Evolutionary conservation across 2,329 filamentous ascomycete species (phyloP), one percentile per base, ranked within the genome.

Genomic region (Trichophyton benhamiae): DNA sequence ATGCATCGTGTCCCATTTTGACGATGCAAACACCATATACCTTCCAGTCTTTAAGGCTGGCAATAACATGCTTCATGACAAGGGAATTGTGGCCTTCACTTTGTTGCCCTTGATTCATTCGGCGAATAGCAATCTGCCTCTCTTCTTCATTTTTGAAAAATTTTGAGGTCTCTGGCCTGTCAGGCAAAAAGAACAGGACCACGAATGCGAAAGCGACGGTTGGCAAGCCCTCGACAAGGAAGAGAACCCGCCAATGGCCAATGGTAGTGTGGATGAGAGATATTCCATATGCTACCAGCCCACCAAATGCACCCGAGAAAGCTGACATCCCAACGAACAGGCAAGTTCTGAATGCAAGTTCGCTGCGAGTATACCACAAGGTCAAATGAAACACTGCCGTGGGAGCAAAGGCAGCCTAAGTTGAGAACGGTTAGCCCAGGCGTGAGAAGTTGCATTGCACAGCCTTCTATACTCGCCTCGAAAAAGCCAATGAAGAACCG

Each of bases 401-500:
- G 0, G 83, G 84, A 1, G 79, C 80, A 60, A 85, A 81, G 2
- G 81, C 81, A 2, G 83, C 81, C 58, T 82, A 78, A 15, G 76
- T 74, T 15, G 79, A 64, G 48, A 2, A 11, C 8, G 4, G 41
- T 63, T n/a, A 63, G 48, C 22, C 3, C 38, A 30, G 36, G 6
- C 46, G 49, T 38, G 33, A 38, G 8, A 3, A 38, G 8, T 38
- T 38, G 33, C 7, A 13, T 38, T 11, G 9, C 2, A 38, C 9
- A 13, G 33, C 33, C 11, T 13, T 38, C 5, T 20, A n/a, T 17
- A 33, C 49, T 58, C 60, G 62, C 63, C 65, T 79, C 83, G 62
- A 85, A 85, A 58, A 83, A 78, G 36, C 83, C 83, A 0, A 86
- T 73, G 65, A 85, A 82, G 65, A 84, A 74, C 11, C 83, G 78